A percentile compares a stretch with the other conserved stretches of the same genome.
Evolutionary conservation across 140 eudicot genomes (phyloP).

Genomic region (Flaveria floridana): DNA sequence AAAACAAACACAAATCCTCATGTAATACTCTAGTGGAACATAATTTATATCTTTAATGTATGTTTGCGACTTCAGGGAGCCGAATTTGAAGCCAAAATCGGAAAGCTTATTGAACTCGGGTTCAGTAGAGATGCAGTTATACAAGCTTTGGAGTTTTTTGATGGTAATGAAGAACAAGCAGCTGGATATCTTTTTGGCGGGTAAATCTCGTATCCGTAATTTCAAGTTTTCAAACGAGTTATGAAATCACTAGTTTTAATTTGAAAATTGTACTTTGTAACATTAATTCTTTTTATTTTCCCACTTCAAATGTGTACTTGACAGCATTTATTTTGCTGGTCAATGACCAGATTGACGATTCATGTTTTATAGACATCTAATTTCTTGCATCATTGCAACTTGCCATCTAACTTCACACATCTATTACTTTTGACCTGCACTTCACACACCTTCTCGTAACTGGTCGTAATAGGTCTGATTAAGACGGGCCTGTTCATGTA

Average conservation of each 20-base stretch:
- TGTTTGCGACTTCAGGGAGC: constrained; percentile 53
- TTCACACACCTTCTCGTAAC: not conserved
- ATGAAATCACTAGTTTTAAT: not conserved
- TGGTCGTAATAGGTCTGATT: not conserved
- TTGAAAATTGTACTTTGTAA: constrained; percentile 32
- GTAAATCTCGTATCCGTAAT: constrained; percentile 28
- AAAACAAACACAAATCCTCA: not conserved
- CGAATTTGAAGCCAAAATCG: constrained; percentile 83
- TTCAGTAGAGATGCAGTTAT: constrained; percentile 76
- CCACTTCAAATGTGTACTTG: constrained; percentile 25
- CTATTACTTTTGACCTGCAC: not conserved
- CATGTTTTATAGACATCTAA: constrained; percentile 17
- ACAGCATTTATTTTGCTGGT: constrained; percentile 34
- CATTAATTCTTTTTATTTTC: constrained; percentile 17
- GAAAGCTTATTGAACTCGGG: constrained; percentile 83
- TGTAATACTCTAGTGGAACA: not conserved
- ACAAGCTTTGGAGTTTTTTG: constrained; percentile 72
- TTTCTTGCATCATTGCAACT: constrained; percentile 3
- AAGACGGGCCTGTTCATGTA: not conserved
- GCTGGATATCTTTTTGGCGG: constrained; percentile 94
- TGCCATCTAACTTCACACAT: not conserved
- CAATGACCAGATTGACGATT: constrained; percentile 10
- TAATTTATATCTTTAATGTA: not conserved
- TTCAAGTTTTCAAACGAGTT: constrained; percentile 10
- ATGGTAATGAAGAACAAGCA: constrained; percentile 96